Evolutionary conservation across 352 stramenopile genomes (phyloP), one percentile per base, ranked within the genome.

Genomic region (Phytophthora citricola): DNA sequence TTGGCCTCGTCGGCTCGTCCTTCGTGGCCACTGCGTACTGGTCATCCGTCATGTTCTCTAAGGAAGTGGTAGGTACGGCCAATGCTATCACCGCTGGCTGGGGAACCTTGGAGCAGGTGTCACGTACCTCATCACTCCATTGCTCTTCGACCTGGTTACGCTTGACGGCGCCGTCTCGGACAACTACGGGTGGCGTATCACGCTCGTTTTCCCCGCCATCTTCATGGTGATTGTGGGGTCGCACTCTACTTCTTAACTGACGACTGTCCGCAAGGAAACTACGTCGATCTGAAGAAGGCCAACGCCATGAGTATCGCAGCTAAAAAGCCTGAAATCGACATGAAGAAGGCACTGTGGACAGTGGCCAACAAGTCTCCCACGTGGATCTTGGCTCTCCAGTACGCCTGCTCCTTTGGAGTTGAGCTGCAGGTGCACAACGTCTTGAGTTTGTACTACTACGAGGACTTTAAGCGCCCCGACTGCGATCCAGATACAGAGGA

Each of bases 371-470:
- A 73, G 17, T 63, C 79, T 2, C 95, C 94, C 65, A 97, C 90
- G 3, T 98, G 93, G 94, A 78, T 98, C 58, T 71, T 36, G 29
- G 91, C 90, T 47, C 73, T 97, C 63, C 90, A 98, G 66, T 98
- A 98, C 53, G 94, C 87, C 2, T 93, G 84, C 64, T 98, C 89
- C 72, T 98, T 99, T 67, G 95, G 95, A 41, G 84, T 98, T 34
- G 94, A 98, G 66, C 75, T 99, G 4, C 95, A 95, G 44, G 92
- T 98, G 54, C 97, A 98, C 81, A 98, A 98, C 70, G 90, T 93
- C 41, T 84, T 96, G 34, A 93, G 89, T 24, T 64, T 88, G 26
- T 96, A 97, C 72, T 98, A 98, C 69, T 93, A 90, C 41, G 79
- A 95, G 31, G 85, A 92, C 39, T 98, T 98, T 54, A 81, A 71